These are phyloP conservation scores for Scutellaria minor DNA, from an alignment of 257 asterid species.

Conservation along the genomic window DNA sequence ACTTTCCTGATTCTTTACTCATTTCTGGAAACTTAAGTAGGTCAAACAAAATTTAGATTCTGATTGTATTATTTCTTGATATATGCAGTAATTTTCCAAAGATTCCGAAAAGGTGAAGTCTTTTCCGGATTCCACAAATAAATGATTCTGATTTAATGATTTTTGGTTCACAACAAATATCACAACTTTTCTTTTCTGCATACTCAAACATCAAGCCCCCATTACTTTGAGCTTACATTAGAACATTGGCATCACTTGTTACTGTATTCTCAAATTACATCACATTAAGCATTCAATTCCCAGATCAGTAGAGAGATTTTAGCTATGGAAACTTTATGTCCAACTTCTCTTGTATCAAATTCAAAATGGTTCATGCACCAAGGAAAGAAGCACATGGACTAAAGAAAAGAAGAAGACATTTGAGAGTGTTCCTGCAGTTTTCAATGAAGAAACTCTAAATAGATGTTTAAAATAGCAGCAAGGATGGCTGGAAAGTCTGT, in stretches of 20 bases:
- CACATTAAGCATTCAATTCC: not conserved
- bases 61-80: not conserved
- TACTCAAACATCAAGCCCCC: conserved; percentile 1
- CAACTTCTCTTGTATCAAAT: too few relatives aligned
- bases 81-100: conserved; percentile 4
- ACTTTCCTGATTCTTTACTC: too few relatives aligned
- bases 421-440: conserved; percentile 71
- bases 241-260: not conserved
- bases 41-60: too few relatives aligned
- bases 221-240: conserved; percentile 3
- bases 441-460: conserved; percentile 68
- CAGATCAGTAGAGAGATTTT: not conserved
- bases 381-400: conserved; percentile 51
- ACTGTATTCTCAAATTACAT: not conserved
- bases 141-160: conserved; percentile 39
- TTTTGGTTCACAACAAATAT: conserved; percentile 28
- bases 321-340: conserved; percentile 56
- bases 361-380: conserved; percentile 45
- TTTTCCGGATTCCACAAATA: conserved; percentile 43
- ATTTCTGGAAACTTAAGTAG: too few relatives aligned
- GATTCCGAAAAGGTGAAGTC: conserved; percentile 25
- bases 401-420: conserved; percentile 78
- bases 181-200: conserved; percentile 24
- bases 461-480: conserved; percentile 65
- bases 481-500: conserved; percentile 76